A percentile compares a stretch with the other conserved stretches of the same genome.
phyloP scores from a whole-genome alignment of 441 rosid genomes.

The Populus tomentosa region DNA sequence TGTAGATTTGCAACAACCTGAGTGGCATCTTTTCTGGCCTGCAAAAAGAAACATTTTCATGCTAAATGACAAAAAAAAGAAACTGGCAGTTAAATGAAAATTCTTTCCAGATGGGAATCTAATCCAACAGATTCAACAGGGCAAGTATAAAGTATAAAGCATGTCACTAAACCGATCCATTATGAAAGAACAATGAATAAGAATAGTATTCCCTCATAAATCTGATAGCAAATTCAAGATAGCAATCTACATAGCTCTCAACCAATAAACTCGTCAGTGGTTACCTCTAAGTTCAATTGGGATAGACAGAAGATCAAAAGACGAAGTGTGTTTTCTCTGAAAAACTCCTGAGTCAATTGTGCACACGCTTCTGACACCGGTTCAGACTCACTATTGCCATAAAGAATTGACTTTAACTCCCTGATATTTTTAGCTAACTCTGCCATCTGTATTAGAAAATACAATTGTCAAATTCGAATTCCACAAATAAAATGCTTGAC shows the following conservation, averaged over 20 bases:
- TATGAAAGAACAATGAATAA: not conserved
- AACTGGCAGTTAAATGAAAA: not conserved
- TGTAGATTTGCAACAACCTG: too few relatives aligned
- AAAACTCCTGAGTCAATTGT: constrained; percentile 19
- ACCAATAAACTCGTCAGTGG: not conserved
- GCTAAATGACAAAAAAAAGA: not conserved
- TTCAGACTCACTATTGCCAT: constrained; percentile 94
- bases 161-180: not conserved
- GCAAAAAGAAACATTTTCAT: too few relatives aligned
- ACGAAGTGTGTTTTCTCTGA: constrained; percentile 70
- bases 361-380: constrained; percentile 90
- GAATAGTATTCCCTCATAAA: not conserved
- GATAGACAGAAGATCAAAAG: constrained; percentile 75
- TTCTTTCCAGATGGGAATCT: constrained; percentile 1
- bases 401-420: constrained; percentile 78
- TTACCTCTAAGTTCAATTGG: constrained; percentile 79
- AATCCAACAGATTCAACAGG: not conserved
- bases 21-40: too few relatives aligned
- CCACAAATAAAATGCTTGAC: too few relatives aligned
- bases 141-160: not conserved
- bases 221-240: not conserved
- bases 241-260: not conserved
- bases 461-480: too few relatives aligned
- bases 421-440: too few relatives aligned
- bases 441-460: too few relatives aligned